A percentile compares a stretch with the other conserved stretches of the same genome.
phyloP scores from a whole-genome alignment of 495 filamentous ascomycete species.

The Jackrogersella multiformis region DNA sequence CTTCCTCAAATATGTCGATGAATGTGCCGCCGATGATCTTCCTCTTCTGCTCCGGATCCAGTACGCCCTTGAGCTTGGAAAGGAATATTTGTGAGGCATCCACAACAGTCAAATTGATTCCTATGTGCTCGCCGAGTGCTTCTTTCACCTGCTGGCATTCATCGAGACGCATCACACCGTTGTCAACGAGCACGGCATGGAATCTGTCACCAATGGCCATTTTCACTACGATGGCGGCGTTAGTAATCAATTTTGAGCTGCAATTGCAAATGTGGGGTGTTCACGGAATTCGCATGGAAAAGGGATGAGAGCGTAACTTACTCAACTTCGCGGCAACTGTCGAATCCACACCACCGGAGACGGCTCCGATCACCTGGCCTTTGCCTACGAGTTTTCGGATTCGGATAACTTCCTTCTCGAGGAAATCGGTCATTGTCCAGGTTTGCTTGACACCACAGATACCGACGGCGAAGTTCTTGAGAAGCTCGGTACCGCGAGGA shows the following conservation, averaged over 20 bases:
- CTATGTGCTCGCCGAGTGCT: constrained; percentile 76
- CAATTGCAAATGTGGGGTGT: neutral
- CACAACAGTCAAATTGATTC: constrained; percentile 89
- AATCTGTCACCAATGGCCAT: constrained; percentile 87
- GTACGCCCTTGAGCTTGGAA: constrained; percentile 73
- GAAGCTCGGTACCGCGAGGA: constrained; percentile 66
- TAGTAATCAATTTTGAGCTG: constrained; percentile 2
- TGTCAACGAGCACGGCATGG: constrained; percentile 89
- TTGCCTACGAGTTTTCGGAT: constrained; percentile 82
- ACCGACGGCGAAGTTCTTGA: constrained; percentile 81
- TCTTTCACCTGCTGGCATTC: constrained; percentile 84
- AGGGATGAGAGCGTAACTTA: constrained; percentile 40
- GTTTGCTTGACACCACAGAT: constrained; percentile 77
- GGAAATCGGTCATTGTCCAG: constrained; percentile 86
- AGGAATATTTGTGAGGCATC: constrained; percentile 83
- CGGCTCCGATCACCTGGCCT: constrained; percentile 85
- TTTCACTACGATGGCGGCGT: constrained; percentile 41
- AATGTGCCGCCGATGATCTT: constrained; percentile 89
- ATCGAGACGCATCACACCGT: constrained; percentile 79
- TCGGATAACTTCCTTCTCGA: constrained; percentile 77
- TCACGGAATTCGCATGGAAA: neutral
- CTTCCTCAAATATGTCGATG: constrained; percentile 88
- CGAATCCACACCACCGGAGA: constrained; percentile 86
- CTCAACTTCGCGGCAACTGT: constrained; percentile 91
- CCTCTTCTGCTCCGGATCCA: constrained; percentile 89